Percentiles rank a stretch among this genome's conserved stretches.
Evolutionary conservation across 495 filamentous ascomycete genomes (phyloP).

Genomic region (Corynascus novoguineensis): DNA sequence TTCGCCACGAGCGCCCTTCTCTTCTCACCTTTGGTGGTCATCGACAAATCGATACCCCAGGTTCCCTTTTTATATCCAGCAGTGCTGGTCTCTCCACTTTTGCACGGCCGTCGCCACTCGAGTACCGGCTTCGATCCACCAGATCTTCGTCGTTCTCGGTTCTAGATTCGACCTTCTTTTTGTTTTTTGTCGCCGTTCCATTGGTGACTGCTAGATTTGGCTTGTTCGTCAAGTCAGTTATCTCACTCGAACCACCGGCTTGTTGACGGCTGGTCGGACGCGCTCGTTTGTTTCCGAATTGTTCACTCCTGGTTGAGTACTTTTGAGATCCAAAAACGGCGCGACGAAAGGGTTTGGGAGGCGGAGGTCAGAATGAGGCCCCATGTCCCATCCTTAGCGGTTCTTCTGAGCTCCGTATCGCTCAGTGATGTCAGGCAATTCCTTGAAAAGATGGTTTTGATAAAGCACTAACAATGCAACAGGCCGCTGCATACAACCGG

Average conservation of each 20-base stretch:
- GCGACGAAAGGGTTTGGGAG: not conserved
- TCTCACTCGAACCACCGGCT: constrained; percentile 29
- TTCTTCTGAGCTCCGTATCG: constrained; percentile 35
- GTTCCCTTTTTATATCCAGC: constrained; percentile 2
- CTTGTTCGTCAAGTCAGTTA: not conserved
- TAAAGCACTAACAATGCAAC: constrained; percentile 3
- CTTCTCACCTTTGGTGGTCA: constrained; percentile 10
- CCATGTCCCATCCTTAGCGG: constrained; percentile 27
- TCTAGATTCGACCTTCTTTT: not conserved
- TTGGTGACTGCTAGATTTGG: not conserved
- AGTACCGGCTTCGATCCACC: not conserved
- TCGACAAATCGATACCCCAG: constrained; percentile 9
- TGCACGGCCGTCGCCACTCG: constrained; percentile 8
- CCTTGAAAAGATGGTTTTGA: not conserved
- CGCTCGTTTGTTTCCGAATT: constrained; percentile 10
- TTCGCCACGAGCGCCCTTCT: constrained; percentile 8
- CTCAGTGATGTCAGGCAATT: constrained; percentile 35
- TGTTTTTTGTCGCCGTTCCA: not conserved
- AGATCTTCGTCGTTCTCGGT: constrained; percentile 11
- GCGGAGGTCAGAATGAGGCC: constrained; percentile 35
- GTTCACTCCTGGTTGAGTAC: not conserved
- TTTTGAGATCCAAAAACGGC: not conserved
- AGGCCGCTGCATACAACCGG: constrained; percentile 35
- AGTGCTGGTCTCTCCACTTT: constrained; percentile 11
- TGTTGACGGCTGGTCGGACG: constrained; percentile 37